These are phyloP conservation scores for Pouteria campechiana DNA, from an alignment of 179 eudicot genomes.

Conservation along the genomic window DNA sequence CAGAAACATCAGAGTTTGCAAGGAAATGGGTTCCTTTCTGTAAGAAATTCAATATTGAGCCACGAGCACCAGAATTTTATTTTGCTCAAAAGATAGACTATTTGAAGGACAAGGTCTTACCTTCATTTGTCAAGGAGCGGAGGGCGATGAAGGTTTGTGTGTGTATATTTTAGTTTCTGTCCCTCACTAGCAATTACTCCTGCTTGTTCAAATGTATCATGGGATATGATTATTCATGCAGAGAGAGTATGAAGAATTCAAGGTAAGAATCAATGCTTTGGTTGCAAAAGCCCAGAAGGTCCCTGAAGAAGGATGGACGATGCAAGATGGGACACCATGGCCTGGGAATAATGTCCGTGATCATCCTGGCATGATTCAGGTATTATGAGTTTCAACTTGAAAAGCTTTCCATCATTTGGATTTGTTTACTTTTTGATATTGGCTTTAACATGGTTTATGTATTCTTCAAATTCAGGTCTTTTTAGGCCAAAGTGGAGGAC, in stretches of 20 bases:
- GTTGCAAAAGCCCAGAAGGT: slow-evolving; percentile 70
- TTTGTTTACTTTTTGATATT: background rate
- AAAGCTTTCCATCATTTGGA: background rate
- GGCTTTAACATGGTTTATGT: background rate
- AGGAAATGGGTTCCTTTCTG: slow-evolving; percentile 80
- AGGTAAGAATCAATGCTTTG: slow-evolving; percentile 57
- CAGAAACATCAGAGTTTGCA: slow-evolving; percentile 79
- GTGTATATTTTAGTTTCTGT: background rate
- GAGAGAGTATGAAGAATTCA: slow-evolving; percentile 85
- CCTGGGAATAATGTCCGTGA: slow-evolving; percentile 83
- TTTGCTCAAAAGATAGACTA: slow-evolving; percentile 65
- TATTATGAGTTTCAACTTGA: slow-evolving; percentile 10
- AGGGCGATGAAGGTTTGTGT: slow-evolving; percentile 71
- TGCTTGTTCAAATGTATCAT: background rate
- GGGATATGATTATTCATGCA: slow-evolving; percentile 9
- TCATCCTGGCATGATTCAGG: slow-evolving; percentile 95
- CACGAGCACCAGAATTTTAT: slow-evolving; percentile 88
- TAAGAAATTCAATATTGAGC: slow-evolving; percentile 68
- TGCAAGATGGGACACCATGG: slow-evolving; percentile 96
- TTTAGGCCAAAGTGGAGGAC: slow-evolving; percentile 58
- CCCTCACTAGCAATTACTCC: background rate
- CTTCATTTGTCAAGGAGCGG: slow-evolving; percentile 76
- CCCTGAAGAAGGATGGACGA: slow-evolving; percentile 85
- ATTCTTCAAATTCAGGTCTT: slow-evolving; percentile 35
- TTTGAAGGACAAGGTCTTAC: slow-evolving; percentile 61